Base-by-base conservation (phyloP, 371 early-diverging fungal genomes). In the Rhizopus microsporus region DNA sequence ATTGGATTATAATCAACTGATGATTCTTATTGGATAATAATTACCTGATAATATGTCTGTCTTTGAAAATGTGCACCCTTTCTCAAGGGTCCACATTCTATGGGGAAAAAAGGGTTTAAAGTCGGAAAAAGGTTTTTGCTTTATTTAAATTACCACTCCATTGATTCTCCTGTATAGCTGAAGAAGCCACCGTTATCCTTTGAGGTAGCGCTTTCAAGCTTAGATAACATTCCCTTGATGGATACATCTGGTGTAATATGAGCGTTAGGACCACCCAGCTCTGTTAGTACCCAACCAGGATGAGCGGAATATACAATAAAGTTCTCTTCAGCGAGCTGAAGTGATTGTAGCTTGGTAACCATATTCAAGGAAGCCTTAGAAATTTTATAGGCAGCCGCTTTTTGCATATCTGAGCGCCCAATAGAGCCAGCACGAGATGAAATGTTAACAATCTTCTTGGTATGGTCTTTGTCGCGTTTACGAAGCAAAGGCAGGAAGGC, bases 271-370 rank as follows among this genome's bases (percentile, higher is more conserved):
- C 59, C 62, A 39, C 69, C 65, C 59, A 68, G 55, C 10, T 64
- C 65, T 7, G 69, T 68, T 10, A 37, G 13, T 0, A 54, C 57
- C 69, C 65, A 68, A 3, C 69, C 69, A 30, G 69, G 69, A 34
- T 61, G 59, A 37, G 59, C 42, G 5, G 62, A 43, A 35, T 57
- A 61, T 7, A 69, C 56, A 43, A 58, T 39, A 23, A 69, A 51
- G 32, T 69, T 62, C 12, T 69, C 69, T 3, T 54, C 37, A 6
- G 17, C 43, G 9, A 69, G 56, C 3, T 54, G 47, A 16, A 52
- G 54, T 5, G 69, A 46, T 1, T 43, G 40, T 39, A 53, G 12
- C 31, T 53, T 57, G 23, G 65, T 61, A 7, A 55, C 49, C 69
- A 69, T 69, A 31, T 62, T 65, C 9, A 54, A 33, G 9, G 56